These are phyloP conservation scores for Lactarius sanguifluus DNA, from an alignment of 768 basidiomycete genomes.

Conservation along the genomic window DNA sequence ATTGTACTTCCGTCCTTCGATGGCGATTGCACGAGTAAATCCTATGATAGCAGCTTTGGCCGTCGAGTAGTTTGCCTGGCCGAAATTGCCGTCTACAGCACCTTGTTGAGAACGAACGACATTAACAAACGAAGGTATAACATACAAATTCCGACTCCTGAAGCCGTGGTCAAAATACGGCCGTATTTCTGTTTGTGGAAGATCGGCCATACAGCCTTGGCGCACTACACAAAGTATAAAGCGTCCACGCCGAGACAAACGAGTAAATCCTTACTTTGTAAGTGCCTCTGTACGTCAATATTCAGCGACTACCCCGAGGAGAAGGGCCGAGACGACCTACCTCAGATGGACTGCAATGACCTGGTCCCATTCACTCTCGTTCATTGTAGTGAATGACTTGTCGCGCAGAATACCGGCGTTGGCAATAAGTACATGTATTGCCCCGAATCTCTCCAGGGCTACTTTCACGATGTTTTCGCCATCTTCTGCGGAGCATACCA, in stretches of 20 bases:
- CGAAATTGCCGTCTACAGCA: conserved; percentile 85
- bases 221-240: conserved; percentile 53
- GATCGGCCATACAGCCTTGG: conserved; percentile 92
- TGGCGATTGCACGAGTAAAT: conserved; percentile 83
- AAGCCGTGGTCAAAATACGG: conserved; percentile 91
- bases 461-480: conserved; percentile 86
- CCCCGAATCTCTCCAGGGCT: conserved; percentile 84
- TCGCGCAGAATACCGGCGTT: conserved; percentile 95
- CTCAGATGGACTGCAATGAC: conserved; percentile 87
- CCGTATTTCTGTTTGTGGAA: conserved; percentile 98
- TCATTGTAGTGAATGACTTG: conserved; percentile 88
- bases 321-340: conserved; percentile 29
- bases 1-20: conserved; percentile 90
- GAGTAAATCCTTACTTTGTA: conserved; percentile 59
- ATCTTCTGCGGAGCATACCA: conserved; percentile 86
- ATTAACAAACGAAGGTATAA: conserved; percentile 24
- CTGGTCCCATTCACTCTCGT: conserved; percentile 91
- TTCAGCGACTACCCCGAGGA: conserved; percentile 11
- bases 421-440: conserved; percentile 83
- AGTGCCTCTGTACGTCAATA: conserved; percentile 55
- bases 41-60: conserved; percentile 93
- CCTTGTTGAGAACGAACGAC: not conserved
- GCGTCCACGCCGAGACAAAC: not conserved
- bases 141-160: conserved; percentile 90
- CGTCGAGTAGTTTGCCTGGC: conserved; percentile 92